Percentiles rank a stretch among this genome's conserved stretches.
These are phyloP conservation scores for Neofusicoccum parvum DNA, from an alignment of 2,329 filamentous ascomycete genomes.

Conservation along the genomic window DNA sequence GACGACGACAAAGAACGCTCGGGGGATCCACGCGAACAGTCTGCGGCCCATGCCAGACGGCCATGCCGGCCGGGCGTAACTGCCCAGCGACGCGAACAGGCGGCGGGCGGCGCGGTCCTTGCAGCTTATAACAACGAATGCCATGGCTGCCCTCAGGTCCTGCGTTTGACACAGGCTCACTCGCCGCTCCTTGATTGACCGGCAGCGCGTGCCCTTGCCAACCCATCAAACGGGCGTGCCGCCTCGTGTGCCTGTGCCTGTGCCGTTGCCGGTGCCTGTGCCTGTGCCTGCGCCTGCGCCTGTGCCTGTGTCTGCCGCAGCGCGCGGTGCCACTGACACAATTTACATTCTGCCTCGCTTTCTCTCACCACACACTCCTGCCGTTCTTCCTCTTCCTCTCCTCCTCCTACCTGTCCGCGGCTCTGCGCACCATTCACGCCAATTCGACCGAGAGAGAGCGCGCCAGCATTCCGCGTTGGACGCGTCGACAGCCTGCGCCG, in stretches of 20 bases:
- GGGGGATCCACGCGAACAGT: slow-evolving; percentile 12
- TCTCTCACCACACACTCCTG: neutral
- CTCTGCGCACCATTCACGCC: neutral
- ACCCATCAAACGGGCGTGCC: neutral
- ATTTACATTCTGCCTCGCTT: slow-evolving; percentile 6
- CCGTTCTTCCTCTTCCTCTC: neutral
- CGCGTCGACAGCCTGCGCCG: neutral
- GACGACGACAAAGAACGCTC: slow-evolving; percentile 11
- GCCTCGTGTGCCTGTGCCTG: neutral
- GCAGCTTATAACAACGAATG: slow-evolving; percentile 20
- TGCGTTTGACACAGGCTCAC: slow-evolving; percentile 11
- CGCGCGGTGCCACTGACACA: neutral
- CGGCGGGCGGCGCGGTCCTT: slow-evolving; percentile 3
- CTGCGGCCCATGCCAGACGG: slow-evolving; percentile 12
- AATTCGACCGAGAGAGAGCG: neutral
- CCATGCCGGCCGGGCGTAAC: neutral
- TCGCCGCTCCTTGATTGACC: slow-evolving; percentile 14
- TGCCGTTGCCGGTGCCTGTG: neutral
- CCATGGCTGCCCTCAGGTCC: neutral
- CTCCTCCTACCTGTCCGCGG: too few species aligned
- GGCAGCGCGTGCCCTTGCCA: slow-evolving; percentile 1
- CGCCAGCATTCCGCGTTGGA: neutral
- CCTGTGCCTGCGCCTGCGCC: neutral
- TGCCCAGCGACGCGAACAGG: slow-evolving; percentile 21
- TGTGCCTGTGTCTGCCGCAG: neutral